A percentile compares a stretch with the other conserved stretches of the same genome.
These are phyloP conservation scores for Fraxinus albicans DNA, from an alignment of 305 asterid species.

Conservation along the genomic window DNA sequence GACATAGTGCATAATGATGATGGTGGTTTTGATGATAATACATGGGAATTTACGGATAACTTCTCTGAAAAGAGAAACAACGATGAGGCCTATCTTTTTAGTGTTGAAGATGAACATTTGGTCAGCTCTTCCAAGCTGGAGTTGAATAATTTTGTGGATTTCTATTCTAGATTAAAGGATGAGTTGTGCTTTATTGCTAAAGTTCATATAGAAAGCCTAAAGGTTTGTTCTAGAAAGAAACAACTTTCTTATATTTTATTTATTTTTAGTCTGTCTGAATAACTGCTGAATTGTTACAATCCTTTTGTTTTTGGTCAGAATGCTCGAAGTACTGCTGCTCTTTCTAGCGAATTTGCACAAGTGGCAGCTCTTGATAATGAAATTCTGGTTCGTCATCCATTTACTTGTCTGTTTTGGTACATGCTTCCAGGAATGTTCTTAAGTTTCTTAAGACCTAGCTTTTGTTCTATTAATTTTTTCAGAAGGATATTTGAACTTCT, in stretches of 20 bases:
- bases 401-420: not conserved
- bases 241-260: conserved; percentile 10
- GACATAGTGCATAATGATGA: conserved; percentile 31
- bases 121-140: conserved; percentile 41
- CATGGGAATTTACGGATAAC: conserved; percentile 68
- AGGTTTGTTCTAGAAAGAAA: conserved; percentile 40
- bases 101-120: conserved; percentile 31
- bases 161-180: conserved; percentile 55
- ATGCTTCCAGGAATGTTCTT: conserved; percentile 11
- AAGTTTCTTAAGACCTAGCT: conserved; percentile 2
- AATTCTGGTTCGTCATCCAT: conserved; percentile 46
- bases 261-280: not conserved
- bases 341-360: conserved; percentile 34
- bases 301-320: conserved; percentile 31
- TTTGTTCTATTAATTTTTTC: not conserved
- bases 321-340: conserved; percentile 35
- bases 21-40: conserved; percentile 39
- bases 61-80: conserved; percentile 32
- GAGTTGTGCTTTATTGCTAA: conserved; percentile 44
- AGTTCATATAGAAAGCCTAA: conserved; percentile 43
- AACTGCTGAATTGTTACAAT: conserved; percentile 12
- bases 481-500: not conserved
- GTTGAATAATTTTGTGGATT: conserved; percentile 50
- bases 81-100: conserved; percentile 26
- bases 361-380: conserved; percentile 36